Evolutionary conservation across 352 stramenopile species (phyloP), one percentile per base, ranked within the genome.

Genomic region (Globisporangium sylvaticum): DNA sequence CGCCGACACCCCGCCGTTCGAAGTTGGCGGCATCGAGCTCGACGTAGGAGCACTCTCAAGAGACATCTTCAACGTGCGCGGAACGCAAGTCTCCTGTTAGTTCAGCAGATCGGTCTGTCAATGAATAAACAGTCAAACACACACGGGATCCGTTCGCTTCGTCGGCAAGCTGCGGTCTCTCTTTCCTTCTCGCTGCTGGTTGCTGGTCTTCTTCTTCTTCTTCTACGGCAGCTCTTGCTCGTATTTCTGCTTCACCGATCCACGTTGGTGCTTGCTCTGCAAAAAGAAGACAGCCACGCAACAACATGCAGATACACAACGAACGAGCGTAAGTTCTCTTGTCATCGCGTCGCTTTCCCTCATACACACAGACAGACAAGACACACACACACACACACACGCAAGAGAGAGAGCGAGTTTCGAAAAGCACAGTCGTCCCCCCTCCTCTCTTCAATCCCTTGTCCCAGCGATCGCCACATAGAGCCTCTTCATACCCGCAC

Each of bases 341-440:
- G 37, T 18, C n/a, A 48, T 25, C 44, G 56, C 14, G 59, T 24
- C 59, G 44, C 27, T 31, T 29, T 60, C 29, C 29, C 29, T 60
- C 54, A 61, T 32, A 66, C 10, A 55, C 18, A 57, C 50, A 66
- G 32, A 62, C 62, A 68, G 54, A 68, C 62, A 62, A 58, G 53
- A 15, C 39, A 58, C 27, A 32, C 15, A 63, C 55, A 39, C 48
- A 34, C 10, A 58, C 52, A 42, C 10, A 18, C 31, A 24, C 3
- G 1, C 6, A 53, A 55, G 56, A 32, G 9, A 70, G 58, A 70
- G 65, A 70, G 65, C 65, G 65, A 65, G 65, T 69, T 69, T 48
- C 65, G 31, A 29, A 29, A 52, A 58, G 27, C n/a, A 44, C 18
- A 22, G 18, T 50, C 18, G 15, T 39, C 22, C 50, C 32, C 56